A percentile compares a stretch with the other conserved stretches of the same genome.
phyloP scores from a whole-genome alignment of 1,284 basidiomycete species.

The Tylopilus sp. region DNA sequence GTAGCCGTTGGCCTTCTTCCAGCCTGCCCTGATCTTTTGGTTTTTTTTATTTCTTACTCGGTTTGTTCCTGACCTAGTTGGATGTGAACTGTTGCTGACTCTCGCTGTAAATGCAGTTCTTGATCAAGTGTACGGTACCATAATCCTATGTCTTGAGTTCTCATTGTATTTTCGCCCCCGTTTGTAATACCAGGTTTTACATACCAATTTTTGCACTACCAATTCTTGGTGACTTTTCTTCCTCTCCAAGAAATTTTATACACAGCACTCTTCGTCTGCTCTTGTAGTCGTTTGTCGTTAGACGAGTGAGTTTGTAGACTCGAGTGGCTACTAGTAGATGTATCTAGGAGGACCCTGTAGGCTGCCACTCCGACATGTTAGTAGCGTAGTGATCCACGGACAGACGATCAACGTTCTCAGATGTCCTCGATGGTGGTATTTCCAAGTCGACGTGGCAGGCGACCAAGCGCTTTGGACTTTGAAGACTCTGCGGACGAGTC shows the following conservation, averaged over 20 bases:
- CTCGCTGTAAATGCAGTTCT: conserved; percentile 6
- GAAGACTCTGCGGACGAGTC: conserved; percentile 26
- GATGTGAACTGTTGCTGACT: conserved; percentile 5
- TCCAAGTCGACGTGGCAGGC: conserved; percentile 26
- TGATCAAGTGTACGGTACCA: conserved; percentile 14
- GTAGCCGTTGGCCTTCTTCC: conserved; percentile 4
- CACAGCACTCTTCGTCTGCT: conserved; percentile 6
- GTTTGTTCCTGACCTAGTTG: conserved; percentile 10
- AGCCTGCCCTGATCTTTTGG: conserved; percentile 5
- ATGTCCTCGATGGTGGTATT: neutral
- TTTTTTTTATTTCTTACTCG: conserved; percentile 10
- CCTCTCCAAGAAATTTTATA: conserved; percentile 10
- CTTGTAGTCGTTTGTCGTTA: conserved; percentile 19
- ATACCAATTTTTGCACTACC: conserved; percentile 7
- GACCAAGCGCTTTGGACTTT: conserved; percentile 36
- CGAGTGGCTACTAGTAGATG: conserved; percentile 13
- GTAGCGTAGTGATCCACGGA: neutral
- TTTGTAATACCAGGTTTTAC: conserved; percentile 18
- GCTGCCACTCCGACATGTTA: neutral
- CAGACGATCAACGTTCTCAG: neutral
- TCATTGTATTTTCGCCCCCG: conserved; percentile 8
- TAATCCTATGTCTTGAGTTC: conserved; percentile 11
- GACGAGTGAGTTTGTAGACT: conserved; percentile 15
- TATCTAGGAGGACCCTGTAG: conserved; percentile 11
- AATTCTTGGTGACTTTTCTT: conserved; percentile 13